These are phyloP conservation scores for Aspergillus conjunctus DNA, from an alignment of 495 filamentous ascomycete genomes.

Conservation along the genomic window DNA sequence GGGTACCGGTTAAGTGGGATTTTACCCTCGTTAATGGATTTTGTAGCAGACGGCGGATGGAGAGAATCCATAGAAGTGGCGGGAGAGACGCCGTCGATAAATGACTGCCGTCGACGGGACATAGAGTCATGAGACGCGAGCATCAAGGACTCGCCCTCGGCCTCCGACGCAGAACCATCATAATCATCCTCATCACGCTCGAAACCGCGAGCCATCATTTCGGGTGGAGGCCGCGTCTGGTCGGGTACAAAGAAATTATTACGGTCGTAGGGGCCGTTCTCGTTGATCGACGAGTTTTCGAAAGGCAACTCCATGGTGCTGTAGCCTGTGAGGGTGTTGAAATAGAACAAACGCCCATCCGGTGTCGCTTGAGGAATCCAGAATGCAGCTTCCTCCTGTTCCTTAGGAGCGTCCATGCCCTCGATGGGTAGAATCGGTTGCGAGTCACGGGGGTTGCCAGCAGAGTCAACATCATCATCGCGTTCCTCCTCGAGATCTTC, in stretches of 20 bases:
- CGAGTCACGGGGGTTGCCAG: conserved; percentile 57
- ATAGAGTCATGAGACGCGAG: conserved; percentile 59
- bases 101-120: conserved; percentile 63
- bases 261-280: conserved; percentile 83
- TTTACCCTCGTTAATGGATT: conserved; percentile 36
- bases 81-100: conserved; percentile 77
- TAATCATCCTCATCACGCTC: conserved; percentile 82
- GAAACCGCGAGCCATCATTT: conserved; percentile 85
- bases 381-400: conserved; percentile 88
- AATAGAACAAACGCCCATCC: conserved; percentile 93
- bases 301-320: conserved; percentile 92
- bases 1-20: conserved; percentile 23
- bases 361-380: conserved; percentile 98
- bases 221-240: conserved; percentile 87
- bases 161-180: conserved; percentile 84
- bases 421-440: conserved; percentile 68
- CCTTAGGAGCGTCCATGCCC: conserved; percentile 57
- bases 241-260: conserved; percentile 87
- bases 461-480: conserved; percentile 67
- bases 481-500: conserved; percentile 73
- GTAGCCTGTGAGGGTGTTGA: conserved; percentile 92
- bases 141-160: conserved; percentile 69
- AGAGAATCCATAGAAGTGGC: conserved; percentile 92
- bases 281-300: conserved; percentile 80
- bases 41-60: conserved; percentile 58